phyloP scores from a whole-genome alignment of 192 early-diverging fungal species.

The Thamnidium elegans region DNA sequence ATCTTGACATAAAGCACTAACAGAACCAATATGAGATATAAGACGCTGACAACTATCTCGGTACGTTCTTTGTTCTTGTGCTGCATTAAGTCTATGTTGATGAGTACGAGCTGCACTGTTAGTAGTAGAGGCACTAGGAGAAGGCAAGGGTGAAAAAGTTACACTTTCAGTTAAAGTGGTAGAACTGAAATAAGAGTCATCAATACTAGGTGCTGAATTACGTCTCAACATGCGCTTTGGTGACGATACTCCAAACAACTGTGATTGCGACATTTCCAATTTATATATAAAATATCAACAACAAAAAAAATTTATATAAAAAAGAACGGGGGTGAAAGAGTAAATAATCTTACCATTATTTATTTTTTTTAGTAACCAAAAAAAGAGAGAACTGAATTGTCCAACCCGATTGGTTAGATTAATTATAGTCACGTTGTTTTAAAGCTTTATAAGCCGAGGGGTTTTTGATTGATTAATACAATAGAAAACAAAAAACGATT shows the following conservation, averaged over 20 bases:
- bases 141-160: conserved; percentile 6
- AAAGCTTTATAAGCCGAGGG: too few relatives aligned
- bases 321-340: not conserved
- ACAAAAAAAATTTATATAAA: not conserved
- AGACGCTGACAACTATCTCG: conserved; percentile 72
- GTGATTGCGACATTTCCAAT: not conserved
- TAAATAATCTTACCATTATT: not conserved
- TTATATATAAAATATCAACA: too few relatives aligned
- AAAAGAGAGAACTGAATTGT: not conserved
- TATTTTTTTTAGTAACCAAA: not conserved
- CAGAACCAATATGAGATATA: conserved; percentile 62
- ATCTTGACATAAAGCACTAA: conserved; percentile 63
- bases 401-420: conserved; percentile 6
- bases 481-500: too few relatives aligned
- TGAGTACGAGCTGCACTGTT: conserved; percentile 21
- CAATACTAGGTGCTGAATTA: conserved; percentile 19
- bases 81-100: conserved; percentile 32
- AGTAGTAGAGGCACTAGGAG: conserved; percentile 12
- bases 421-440: too few relatives aligned
- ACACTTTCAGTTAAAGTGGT: not conserved
- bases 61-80: conserved; percentile 67
- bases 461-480: too few relatives aligned
- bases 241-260: not conserved
- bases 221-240: conserved; percentile 6
- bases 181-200: conserved; percentile 6